These are phyloP conservation scores for Mortierella antarctica DNA, from an alignment of 192 early-diverging fungal genomes.

Conservation along the genomic window DNA sequence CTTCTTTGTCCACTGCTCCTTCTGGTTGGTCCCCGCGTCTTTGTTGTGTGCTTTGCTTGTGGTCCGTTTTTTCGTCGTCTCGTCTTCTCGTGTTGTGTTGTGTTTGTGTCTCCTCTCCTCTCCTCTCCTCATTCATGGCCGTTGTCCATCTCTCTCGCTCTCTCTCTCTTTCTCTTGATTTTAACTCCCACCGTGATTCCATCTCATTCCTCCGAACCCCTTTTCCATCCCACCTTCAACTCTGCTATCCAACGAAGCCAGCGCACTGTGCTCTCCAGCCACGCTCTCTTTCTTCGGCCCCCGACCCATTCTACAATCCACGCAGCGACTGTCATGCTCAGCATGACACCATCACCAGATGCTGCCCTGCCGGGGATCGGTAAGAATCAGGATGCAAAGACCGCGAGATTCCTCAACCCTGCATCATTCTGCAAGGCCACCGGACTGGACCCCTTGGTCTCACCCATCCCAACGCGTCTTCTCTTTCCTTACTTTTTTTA, in stretches of 20 bases:
- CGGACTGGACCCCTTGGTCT: not conserved
- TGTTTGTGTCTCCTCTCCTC: not conserved
- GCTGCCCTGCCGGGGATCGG: constrained; percentile 41
- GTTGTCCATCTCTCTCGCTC: not conserved
- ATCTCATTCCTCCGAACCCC: not conserved
- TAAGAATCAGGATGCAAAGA: not conserved
- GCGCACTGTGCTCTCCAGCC: not conserved
- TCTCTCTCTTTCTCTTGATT: not conserved
- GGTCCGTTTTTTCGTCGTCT: no score
- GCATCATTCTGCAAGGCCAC: no score
- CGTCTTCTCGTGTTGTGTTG: no score
- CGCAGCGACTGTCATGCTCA: not conserved
- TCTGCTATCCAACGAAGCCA: not conserved
- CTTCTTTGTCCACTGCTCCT: no score
- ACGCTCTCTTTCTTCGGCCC: not conserved
- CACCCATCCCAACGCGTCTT: not conserved
- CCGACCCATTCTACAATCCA: not conserved
- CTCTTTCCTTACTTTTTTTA: not conserved
- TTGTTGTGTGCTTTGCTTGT: no score
- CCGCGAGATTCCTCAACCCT: no score
- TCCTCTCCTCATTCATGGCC: not conserved
- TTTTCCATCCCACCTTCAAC: not conserved
- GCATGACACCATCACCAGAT: constrained; percentile 38
- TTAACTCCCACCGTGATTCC: not conserved
- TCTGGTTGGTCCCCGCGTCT: no score